Conservation (phyloP, 1,284 basidiomycete species). For the Austropuccinia psidii region DNA sequence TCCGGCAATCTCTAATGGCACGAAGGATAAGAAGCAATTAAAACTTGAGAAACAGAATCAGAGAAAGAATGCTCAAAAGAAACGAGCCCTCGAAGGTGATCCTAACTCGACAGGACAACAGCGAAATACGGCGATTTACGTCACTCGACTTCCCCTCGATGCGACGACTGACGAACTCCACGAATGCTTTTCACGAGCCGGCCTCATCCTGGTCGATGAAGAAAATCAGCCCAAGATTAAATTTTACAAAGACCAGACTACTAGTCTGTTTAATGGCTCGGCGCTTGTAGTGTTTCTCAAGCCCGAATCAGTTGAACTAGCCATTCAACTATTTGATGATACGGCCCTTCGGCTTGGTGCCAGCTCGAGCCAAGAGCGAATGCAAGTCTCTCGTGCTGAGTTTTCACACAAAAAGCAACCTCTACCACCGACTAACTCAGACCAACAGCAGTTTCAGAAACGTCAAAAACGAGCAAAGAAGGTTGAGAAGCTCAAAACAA, state of each 20-base stretch:
- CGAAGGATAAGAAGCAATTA: constrained; percentile 62
- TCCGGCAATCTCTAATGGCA: constrained; percentile 41
- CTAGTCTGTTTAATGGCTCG: constrained; percentile 88
- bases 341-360: constrained; percentile 82
- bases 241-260: constrained; percentile 72
- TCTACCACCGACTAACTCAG: neutral
- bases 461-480: constrained; percentile 45
- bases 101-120: constrained; percentile 35
- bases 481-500: constrained; percentile 61
- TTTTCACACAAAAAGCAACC: constrained; percentile 52
- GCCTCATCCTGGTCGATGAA: constrained; percentile 85
- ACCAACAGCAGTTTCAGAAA: constrained; percentile 82
- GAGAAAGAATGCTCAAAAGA: constrained; percentile 47
- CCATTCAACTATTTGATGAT: constrained; percentile 79
- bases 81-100: constrained; percentile 54
- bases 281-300: constrained; percentile 96
- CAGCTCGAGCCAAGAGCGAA: constrained; percentile 55
- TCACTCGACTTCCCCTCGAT: constrained; percentile 73
- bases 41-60: constrained; percentile 51
- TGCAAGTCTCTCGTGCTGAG: constrained; percentile 76
- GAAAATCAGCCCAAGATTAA: constrained; percentile 80
- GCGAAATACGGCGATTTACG: constrained; percentile 79
- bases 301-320: constrained; percentile 82
- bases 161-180: constrained; percentile 67
- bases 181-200: constrained; percentile 77